Evolutionary conservation across 768 basidiomycete species (phyloP), one percentile per base, ranked within the genome.

Genomic region (Pisolithus orientalis): DNA sequence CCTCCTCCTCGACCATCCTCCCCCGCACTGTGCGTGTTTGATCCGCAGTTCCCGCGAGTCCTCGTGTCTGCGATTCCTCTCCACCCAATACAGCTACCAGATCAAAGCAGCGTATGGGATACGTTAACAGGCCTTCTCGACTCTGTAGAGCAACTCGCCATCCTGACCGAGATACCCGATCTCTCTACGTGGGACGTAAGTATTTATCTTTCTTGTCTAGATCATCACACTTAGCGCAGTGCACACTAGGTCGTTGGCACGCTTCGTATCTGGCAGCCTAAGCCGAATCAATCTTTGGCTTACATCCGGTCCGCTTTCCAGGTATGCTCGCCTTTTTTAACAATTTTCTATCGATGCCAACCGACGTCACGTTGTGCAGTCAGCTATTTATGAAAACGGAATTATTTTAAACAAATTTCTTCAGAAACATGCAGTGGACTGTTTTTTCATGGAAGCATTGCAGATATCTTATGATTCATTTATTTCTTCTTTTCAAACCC

Each of bases 1-100:
- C 67, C 73, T 1, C 66, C 72, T 4, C 77, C 73, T 3, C 55
- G 53, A 0, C 60, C 69, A 5, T 63, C 67, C 21, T 86, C 87
- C 4, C 70, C 74, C 0, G 82, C 79, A 0, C 65, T 62, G 16
- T 67, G 74, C 3, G 80, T 79, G 1, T 87, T 90, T 45, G 86
- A 90, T 58, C 81, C 85, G 0, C 72, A 76, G 48, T 78, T 88
- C 44, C 77, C 80, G 2, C 81, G 87, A n/a, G 73, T 76, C 27
- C 71, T 91, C 2, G 80, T 80, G 44, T 83, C 80, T 29, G 80
- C 79, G 51, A 79, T 87, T 57, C 89, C 89, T 0, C 77, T 87
- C 17, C 80, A 84, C n/a, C 68, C 80, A 5, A 68, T 88, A 8
- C 68, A 72, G 25, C 60, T 83, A 1, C 80, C 80, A 0, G 58